These are phyloP conservation scores for Neofusicoccum umdonicola DNA, from an alignment of 2,329 filamentous ascomycete genomes.

Conservation along the genomic window DNA sequence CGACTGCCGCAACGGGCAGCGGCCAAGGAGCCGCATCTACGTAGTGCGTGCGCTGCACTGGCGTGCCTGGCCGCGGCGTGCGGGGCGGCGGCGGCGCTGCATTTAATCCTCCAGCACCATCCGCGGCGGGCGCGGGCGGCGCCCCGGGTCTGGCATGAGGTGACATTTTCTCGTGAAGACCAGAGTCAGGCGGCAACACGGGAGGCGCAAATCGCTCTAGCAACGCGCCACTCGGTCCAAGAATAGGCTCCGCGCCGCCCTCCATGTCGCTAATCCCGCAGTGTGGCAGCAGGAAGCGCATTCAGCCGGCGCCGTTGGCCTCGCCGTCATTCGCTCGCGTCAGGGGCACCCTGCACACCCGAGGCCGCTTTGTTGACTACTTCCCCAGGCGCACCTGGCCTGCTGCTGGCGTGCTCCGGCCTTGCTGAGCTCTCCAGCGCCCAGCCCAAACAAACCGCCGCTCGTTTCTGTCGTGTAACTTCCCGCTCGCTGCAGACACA, in stretches of 20 bases:
- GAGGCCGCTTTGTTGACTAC: not conserved
- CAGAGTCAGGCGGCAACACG: slow-evolving; percentile 9
- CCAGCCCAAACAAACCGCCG: slow-evolving; percentile 2
- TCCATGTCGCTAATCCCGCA: slow-evolving; percentile 13
- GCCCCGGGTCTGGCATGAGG: not conserved
- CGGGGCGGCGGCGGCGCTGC: not conserved
- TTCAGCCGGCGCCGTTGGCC: slow-evolving; percentile 9
- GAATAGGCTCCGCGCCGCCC: slow-evolving; percentile 4
- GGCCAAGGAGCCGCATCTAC: too few species aligned
- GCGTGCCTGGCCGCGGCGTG: not conserved
- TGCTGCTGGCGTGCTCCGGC: not conserved
- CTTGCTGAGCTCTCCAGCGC: not conserved
- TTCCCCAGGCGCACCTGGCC: slow-evolving; percentile 3
- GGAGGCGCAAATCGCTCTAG: slow-evolving; percentile 12
- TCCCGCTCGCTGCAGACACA: slow-evolving; percentile 2
- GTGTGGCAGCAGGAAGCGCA: not conserved
- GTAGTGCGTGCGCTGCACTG: too few species aligned
- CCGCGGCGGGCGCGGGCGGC: not conserved
- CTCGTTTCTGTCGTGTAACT: slow-evolving; percentile 16
- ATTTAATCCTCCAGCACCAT: not conserved
- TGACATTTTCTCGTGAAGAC: slow-evolving; percentile 10
- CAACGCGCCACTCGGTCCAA: slow-evolving; percentile 13
- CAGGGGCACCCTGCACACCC: slow-evolving; percentile 7
- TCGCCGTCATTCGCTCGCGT: slow-evolving; percentile 5
- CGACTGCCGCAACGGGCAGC: not conserved